Percentiles rank a stretch among this genome's conserved stretches.
Evolutionary conservation across 176 grass and related monocot genomes (phyloP).

Genomic region (Oryza brachyantha): DNA sequence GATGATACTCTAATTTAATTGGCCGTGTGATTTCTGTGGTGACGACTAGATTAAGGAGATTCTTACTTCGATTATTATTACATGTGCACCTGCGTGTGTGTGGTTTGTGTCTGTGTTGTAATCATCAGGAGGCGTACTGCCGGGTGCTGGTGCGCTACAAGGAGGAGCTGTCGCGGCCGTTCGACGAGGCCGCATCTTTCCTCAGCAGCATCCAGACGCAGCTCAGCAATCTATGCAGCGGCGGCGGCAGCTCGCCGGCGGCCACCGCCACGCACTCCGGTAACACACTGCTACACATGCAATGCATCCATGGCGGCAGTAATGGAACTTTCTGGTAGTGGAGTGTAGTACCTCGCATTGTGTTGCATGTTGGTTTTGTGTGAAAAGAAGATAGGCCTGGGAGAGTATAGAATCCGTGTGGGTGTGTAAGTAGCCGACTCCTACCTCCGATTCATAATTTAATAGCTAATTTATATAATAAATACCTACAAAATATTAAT

Average conservation of each 20-base stretch:
- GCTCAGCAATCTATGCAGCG: constrained; percentile 72
- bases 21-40: neutral
- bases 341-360: neutral
- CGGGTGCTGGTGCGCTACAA: constrained; percentile 66
- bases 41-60: neutral
- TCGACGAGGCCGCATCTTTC: constrained; percentile 77
- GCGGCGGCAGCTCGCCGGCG: constrained; percentile 25
- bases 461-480: too few species aligned
- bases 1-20: constrained; percentile 1
- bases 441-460: too few species aligned
- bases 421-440: too few species aligned
- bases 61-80: constrained; percentile 45
- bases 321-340: too few species aligned
- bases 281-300: neutral
- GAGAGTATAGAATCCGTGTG: neutral
- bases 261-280: constrained; percentile 30
- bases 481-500: too few species aligned
- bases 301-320: too few species aligned
- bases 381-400: constrained; percentile 9
- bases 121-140: constrained; percentile 62
- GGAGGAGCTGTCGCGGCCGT: constrained; percentile 76
- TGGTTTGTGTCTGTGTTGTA: neutral
- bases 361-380: constrained; percentile 22
- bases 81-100: constrained; percentile 16
- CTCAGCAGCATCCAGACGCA: constrained; percentile 74